phyloP scores from a whole-genome alignment of 1,284 basidiomycete genomes.

The Malassezia dermatis region DNA sequence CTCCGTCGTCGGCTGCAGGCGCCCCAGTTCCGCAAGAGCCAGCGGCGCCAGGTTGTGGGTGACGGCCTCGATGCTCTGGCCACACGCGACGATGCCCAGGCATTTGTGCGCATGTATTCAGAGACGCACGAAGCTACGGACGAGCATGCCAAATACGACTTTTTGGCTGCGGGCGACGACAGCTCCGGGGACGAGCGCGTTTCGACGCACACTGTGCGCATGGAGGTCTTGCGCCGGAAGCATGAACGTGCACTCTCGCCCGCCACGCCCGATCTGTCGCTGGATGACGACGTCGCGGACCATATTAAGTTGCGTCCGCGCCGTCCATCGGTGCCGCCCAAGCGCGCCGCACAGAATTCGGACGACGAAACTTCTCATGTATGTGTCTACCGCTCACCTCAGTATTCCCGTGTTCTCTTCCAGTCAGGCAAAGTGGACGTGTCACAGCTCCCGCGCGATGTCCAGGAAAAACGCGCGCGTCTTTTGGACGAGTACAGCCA shows the following conservation, averaged over 20 bases:
- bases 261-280: not conserved
- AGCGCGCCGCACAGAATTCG: not conserved
- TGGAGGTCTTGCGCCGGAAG: conserved; percentile 2
- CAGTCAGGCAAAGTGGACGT: conserved; percentile 3
- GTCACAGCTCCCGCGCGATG: not conserved
- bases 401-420: conserved; percentile 9
- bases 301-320: not conserved
- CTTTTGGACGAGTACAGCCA: conserved; percentile 16
- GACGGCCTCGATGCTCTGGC: conserved; percentile 35
- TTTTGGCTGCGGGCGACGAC: conserved; percentile 17
- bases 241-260: not conserved
- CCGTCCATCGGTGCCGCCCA: not conserved
- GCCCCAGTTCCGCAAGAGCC: conserved; percentile 22
- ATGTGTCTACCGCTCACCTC: not conserved
- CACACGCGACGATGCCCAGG: conserved; percentile 26
- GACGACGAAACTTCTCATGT: conserved; percentile 5
- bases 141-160: conserved; percentile 27
- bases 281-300: not conserved
- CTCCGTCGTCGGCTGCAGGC: conserved; percentile 21
- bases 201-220: conserved; percentile 5
- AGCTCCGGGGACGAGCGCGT: conserved; percentile 20
- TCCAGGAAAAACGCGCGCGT: conserved; percentile 5
- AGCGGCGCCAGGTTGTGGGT: conserved; percentile 25
- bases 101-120: conserved; percentile 31
- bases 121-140: conserved; percentile 26